Percentiles rank a stretch among this genome's conserved stretches.
These are phyloP conservation scores for Nannizzia gypsea DNA, from an alignment of 2,329 filamentous ascomycete genomes.

Conservation along the genomic window DNA sequence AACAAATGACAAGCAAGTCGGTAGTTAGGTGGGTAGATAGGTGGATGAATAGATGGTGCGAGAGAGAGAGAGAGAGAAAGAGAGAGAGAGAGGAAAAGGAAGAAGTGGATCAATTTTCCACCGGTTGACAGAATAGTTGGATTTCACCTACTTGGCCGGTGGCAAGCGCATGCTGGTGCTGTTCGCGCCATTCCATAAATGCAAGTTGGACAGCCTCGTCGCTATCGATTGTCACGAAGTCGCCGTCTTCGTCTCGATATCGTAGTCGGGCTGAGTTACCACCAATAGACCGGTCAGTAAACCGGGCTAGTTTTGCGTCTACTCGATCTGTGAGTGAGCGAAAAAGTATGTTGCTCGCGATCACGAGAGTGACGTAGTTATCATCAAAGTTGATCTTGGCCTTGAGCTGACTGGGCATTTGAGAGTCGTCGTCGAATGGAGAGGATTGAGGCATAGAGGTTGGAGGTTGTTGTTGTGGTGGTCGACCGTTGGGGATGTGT, in stretches of 20 bases:
- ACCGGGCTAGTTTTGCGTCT: conserved; percentile 82
- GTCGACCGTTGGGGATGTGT: conserved; percentile 22
- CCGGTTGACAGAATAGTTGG: conserved; percentile 66
- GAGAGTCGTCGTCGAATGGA: conserved; percentile 32
- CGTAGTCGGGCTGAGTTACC: conserved; percentile 73
- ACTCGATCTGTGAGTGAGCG: conserved; percentile 90
- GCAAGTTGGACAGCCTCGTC: conserved; percentile 96
- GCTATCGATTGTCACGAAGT: conserved; percentile 84
- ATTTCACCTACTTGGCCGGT: conserved; percentile 74
- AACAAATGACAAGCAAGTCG: not conserved
- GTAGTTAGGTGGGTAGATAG: too few species aligned
- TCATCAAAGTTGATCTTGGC: conserved; percentile 89
- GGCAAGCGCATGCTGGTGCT: conserved; percentile 47
- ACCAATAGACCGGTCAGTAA: conserved; percentile 72
- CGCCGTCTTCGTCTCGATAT: conserved; percentile 84
- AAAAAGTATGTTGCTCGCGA: conserved; percentile 88
- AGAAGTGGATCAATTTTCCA: conserved; percentile 11
- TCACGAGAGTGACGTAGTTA: conserved; percentile 90
- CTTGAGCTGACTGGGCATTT: conserved; percentile 66
- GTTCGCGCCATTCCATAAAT: conserved; percentile 87
- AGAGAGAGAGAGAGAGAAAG: not conserved
- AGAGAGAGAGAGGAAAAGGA: not conserved
- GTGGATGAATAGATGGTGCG: too few species aligned
- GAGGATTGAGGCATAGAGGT: conserved; percentile 20
- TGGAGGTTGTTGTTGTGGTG: conserved; percentile 13